Evolutionary conservation across 2,329 filamentous ascomycete genomes (phyloP).

Genomic region (Chaetomium sp.): DNA sequence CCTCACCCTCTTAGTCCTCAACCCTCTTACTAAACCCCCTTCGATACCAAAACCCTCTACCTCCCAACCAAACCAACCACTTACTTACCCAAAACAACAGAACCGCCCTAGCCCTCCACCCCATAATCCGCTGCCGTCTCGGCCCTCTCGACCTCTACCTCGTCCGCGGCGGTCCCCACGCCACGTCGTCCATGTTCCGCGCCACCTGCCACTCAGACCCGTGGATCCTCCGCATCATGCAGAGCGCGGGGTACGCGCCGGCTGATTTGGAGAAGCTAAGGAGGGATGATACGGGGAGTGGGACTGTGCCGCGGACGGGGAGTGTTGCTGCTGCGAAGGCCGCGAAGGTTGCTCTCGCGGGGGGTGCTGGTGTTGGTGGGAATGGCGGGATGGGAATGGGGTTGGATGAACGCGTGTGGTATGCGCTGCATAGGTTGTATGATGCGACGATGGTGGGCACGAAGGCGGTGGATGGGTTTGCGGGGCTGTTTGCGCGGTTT

Average conservation of each 20-base stretch:
- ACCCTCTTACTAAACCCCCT: no score
- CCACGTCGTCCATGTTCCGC: not conserved
- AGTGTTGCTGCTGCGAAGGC: not conserved
- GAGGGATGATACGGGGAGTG: not conserved
- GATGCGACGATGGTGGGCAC: not conserved
- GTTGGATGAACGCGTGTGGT: not conserved
- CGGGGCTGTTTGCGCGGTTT: not conserved
- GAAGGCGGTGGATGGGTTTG: not conserved
- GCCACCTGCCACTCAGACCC: not conserved
- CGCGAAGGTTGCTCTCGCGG: no score
- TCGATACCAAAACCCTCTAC: not conserved
- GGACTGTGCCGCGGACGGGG: not conserved
- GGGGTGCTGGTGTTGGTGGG: no score
- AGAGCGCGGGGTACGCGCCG: not conserved
- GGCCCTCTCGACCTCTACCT: not conserved
- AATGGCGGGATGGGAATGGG: not conserved
- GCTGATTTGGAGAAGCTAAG: not conserved
- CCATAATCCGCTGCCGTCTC: not conserved
- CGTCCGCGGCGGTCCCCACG: not conserved
- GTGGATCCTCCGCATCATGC: slow-evolving; percentile 1
- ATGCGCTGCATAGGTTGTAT: not conserved
- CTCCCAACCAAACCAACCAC: not conserved
- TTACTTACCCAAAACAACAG: not conserved
- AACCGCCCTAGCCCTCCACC: not conserved
- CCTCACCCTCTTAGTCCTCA: no score